Conservation (phyloP, 306 rosid species). For the Begonia loranthoides region DNA sequence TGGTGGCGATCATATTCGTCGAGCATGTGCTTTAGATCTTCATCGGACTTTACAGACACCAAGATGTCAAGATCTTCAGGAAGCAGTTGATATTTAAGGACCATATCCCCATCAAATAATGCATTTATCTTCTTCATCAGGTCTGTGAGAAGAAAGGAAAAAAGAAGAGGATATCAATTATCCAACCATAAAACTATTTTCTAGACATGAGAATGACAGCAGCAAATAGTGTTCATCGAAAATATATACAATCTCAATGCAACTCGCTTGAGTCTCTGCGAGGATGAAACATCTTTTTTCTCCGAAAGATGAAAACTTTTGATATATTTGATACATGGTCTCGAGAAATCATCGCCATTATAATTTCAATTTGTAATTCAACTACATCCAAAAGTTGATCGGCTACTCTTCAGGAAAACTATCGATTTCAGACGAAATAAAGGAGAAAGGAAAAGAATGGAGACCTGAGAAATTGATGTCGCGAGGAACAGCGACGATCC, state of each 20-base stretch:
- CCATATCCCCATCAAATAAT: constrained; percentile 37
- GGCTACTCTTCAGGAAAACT: background rate
- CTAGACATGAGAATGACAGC: background rate
- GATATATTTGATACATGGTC: no score
- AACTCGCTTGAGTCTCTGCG: no score
- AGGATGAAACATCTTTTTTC: no score
- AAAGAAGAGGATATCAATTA: background rate
- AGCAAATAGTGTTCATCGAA: background rate
- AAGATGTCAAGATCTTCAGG: constrained; percentile 56
- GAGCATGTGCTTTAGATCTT: constrained; percentile 69
- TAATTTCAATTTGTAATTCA: background rate
- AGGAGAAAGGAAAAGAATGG: background rate
- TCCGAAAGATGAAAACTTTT: no score
- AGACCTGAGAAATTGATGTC: constrained; percentile 41
- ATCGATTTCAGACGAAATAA: background rate
- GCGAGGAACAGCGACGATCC: constrained; percentile 46
- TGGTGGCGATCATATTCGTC: constrained; percentile 46
- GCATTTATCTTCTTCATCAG: constrained; percentile 43
- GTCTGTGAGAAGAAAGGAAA: constrained; percentile 17
- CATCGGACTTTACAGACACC: constrained; percentile 47
- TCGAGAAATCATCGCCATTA: no score
- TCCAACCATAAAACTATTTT: background rate
- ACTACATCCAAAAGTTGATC: background rate
- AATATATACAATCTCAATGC: background rate
- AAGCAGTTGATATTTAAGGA: constrained; percentile 53